Base-by-base conservation (phyloP, 2,329 filamentous ascomycete genomes). In the Rutstroemia sydowiana region DNA sequence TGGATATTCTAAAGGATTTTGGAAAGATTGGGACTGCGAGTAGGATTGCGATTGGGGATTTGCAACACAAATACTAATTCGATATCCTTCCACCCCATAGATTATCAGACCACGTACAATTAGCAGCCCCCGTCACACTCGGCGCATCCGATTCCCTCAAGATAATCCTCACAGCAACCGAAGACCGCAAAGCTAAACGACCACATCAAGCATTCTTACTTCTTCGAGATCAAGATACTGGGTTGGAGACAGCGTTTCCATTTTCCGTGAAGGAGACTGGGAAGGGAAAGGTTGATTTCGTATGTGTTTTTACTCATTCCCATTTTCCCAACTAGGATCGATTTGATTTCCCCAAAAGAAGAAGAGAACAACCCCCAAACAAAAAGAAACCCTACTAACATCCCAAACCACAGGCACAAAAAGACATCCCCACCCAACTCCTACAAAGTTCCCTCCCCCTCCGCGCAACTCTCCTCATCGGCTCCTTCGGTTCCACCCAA, bases 151-250 rank as follows among this genome's bases (percentile, higher is more conserved):
- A 95, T 66, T 82, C 82, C 39, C 75, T 97, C 65, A 95, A 93
- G 74, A 73, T 98, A 59, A 71, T 82, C 59, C 73, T 98, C 63
- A 95, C 89, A 31, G 79, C 88, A 8, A 85, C 86, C 67, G 88
- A 95, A 65, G 84, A 80, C 66, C 82, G 83, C 70, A 84, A 82
- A 61, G 78, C 81, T 43, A 92, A 90, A 76, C 82, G 87, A 59
- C 89, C 93, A 61, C 93, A 98, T 71, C 93, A 98, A 71, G 90
- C 90, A 5, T 96, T 96, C 74, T 76, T 98, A 49, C 77, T 93
- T 14, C 71, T 98, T 53, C 84, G 81, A 62, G 90, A 97, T 61
- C 73, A 77, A 10, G 73, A 76, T 11, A 84, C 83, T 10, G 88
- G 88, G 32, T 75, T 98, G 43, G 91, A 97, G 69, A 84, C 90